Conservation (phyloP, 2,329 filamentous ascomycete species). For the Epichloe elymi region DNA sequence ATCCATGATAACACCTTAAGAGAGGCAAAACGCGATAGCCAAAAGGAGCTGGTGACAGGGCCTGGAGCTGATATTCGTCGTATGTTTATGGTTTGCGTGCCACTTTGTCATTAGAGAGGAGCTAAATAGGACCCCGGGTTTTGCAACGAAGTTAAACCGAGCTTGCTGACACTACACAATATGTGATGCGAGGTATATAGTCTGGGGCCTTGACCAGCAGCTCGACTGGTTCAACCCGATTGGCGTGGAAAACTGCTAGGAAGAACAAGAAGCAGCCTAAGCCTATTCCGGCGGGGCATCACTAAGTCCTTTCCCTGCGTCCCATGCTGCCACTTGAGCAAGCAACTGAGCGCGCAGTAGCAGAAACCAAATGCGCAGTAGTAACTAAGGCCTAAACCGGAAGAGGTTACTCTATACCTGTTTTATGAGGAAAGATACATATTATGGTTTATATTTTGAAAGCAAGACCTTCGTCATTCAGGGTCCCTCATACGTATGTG, state of each 20-base stretch:
- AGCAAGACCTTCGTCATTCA: no score
- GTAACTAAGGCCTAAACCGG: no score
- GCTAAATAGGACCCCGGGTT: neutral
- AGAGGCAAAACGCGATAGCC: neutral
- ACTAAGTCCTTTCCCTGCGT: no score
- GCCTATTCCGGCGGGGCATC: neutral
- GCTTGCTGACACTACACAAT: neutral
- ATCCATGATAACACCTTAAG: conserved; percentile 15
- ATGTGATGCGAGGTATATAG: no score
- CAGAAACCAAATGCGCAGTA: no score
- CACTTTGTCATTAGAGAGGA: no score
- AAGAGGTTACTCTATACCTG: no score
- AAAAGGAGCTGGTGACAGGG: neutral
- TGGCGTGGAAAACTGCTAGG: neutral
- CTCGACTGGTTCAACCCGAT: neutral
- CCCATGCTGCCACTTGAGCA: no score
- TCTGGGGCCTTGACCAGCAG: neutral
- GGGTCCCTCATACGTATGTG: no score
- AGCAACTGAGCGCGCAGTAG: no score
- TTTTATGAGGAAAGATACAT: no score
- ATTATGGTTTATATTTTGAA: no score
- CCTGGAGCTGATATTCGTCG: neutral
- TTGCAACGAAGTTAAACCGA: neutral
- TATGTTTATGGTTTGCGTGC: neutral
- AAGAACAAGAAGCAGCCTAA: neutral